phyloP scores from a whole-genome alignment of 371 early-diverging fungal species.

The Actinomortierella wolfii region DNA sequence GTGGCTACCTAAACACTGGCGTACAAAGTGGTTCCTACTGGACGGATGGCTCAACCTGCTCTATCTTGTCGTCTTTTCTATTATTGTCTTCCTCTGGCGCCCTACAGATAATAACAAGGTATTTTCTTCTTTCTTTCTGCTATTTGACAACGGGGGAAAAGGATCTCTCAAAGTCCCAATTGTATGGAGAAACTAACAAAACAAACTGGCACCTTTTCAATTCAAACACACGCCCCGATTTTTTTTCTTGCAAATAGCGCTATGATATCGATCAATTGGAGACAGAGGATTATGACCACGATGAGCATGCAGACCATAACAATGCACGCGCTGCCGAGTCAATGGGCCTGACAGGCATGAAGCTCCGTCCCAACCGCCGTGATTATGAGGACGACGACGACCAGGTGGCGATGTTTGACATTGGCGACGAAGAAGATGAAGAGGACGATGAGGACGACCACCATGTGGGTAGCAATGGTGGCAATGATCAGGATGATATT shows the following conservation, averaged over 20 bases:
- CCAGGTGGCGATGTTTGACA: slow-evolving; percentile 65
- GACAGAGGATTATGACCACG: slow-evolving; percentile 61
- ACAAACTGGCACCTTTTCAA: too few species aligned
- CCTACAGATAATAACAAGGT: slow-evolving; percentile 92
- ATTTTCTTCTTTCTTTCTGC: slow-evolving; percentile 26
- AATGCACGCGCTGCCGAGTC: slow-evolving; percentile 59
- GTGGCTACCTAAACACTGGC: slow-evolving; percentile 86
- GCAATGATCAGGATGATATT: slow-evolving; percentile 12
- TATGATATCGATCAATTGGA: slow-evolving; percentile 50
- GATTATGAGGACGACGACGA: slow-evolving; percentile 48
- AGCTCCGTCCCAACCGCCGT: slow-evolving; percentile 45
- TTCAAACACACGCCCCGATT: not conserved
- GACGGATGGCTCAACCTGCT: slow-evolving; percentile 88
- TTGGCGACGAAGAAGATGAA: slow-evolving; percentile 62
- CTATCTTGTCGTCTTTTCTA: slow-evolving; percentile 80
- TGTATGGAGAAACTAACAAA: slow-evolving; percentile 54
- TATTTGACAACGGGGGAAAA: slow-evolving; percentile 3
- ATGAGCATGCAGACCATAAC: slow-evolving; percentile 57
- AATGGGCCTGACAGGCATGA: slow-evolving; percentile 51
- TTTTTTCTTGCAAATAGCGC: slow-evolving; percentile 18
- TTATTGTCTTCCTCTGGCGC: slow-evolving; percentile 87
- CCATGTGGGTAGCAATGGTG: slow-evolving; percentile 6
- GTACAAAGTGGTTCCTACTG: slow-evolving; percentile 88
- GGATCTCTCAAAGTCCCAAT: too few species aligned
- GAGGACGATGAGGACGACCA: slow-evolving; percentile 53